Conservation (phyloP, 129 eudicot genomes). For the Lactuca saligna region DNA sequence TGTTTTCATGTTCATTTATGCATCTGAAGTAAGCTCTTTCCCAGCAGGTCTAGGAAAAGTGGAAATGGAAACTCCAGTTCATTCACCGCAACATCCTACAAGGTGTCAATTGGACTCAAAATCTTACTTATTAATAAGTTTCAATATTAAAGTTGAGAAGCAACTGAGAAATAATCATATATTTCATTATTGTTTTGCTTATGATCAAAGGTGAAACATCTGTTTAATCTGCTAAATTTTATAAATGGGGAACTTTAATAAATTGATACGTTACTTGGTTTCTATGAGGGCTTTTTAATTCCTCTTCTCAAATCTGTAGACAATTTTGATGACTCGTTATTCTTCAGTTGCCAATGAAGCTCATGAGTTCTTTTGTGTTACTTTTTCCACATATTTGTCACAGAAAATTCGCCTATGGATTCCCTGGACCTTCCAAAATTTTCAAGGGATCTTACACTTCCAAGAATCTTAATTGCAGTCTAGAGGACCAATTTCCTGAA, state of each 20-base stretch:
- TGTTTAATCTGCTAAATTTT: neutral
- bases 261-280: neutral
- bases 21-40: constrained; percentile 23
- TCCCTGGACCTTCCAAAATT: constrained; percentile 40
- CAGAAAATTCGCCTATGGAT: constrained; percentile 49
- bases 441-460: constrained; percentile 32
- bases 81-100: constrained; percentile 66
- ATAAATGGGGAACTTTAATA: neutral
- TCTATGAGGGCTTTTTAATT: neutral
- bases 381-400: constrained; percentile 12
- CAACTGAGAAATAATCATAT: constrained; percentile 10
- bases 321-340: constrained; percentile 12
- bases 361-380: constrained; percentile 1
- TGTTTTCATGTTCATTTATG: constrained; percentile 14
- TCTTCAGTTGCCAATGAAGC: constrained; percentile 10
- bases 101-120: constrained; percentile 48
- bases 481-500: constrained; percentile 41
- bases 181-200: neutral
- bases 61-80: constrained; percentile 74
- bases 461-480: constrained; percentile 34
- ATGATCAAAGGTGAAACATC: constrained; percentile 13
- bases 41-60: constrained; percentile 79
- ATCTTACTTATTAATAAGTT: constrained; percentile 1
- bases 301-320: neutral
- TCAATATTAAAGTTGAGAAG: constrained; percentile 1